phyloP scores from a whole-genome alignment of 805 yeast species.

The Geotrichum ghanense region DNA sequence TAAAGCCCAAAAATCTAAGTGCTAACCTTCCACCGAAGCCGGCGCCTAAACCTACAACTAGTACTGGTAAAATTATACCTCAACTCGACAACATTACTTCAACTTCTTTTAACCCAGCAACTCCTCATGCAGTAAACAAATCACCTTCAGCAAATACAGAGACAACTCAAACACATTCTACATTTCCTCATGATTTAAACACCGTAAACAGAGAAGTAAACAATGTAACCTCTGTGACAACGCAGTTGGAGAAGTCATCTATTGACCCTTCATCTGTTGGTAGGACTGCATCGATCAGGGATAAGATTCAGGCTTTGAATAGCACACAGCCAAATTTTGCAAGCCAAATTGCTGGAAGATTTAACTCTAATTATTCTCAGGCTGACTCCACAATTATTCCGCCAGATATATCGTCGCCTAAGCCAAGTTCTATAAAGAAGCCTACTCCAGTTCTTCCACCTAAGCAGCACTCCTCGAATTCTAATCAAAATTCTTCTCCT shows the following conservation, averaged over 20 bases:
- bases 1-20: constrained; percentile 1
- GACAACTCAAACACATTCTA: no score
- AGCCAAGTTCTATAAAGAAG: constrained; percentile 9
- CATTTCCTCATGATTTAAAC: no score
- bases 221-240: neutral
- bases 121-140: no score
- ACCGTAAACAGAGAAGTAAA: neutral
- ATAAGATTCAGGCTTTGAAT: neutral
- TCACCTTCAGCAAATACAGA: no score
- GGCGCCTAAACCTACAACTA: neutral
- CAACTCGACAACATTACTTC: no score
- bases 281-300: neutral
- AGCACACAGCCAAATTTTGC: constrained; percentile 22
- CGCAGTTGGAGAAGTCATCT: neutral
- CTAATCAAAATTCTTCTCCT: constrained; percentile 6
- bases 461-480: constrained; percentile 15
- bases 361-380: constrained; percentile 7
- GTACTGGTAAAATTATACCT: no score
- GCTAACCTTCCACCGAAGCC: neutral
- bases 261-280: neutral
- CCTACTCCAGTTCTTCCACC: constrained; percentile 18
- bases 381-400: constrained; percentile 9
- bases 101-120: no score
- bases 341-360: constrained; percentile 21
- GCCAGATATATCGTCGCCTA: constrained; percentile 10